Evolutionary conservation across 1,284 basidiomycete species (phyloP).

Genomic region (Puccinia novopanici): DNA sequence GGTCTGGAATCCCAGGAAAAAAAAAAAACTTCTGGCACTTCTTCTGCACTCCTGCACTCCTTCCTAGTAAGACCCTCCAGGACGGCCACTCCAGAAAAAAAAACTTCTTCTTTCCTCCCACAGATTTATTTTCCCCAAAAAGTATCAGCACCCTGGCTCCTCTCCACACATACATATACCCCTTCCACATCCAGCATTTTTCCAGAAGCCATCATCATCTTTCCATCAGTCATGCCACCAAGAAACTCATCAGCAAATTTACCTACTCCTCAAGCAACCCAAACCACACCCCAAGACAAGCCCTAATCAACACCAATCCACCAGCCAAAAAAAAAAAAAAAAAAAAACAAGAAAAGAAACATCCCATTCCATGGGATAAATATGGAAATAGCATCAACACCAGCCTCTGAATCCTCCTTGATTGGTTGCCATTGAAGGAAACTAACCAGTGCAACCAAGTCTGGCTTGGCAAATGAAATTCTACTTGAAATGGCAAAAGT

Average conservation of each 20-base stretch:
- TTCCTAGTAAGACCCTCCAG: background rate
- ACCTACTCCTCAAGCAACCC: background rate
- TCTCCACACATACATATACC: too few species aligned
- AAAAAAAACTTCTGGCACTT: background rate
- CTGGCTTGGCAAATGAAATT: background rate
- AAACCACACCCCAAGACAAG: background rate
- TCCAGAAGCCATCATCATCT: background rate
- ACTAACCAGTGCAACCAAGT: background rate
- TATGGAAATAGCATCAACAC: background rate
- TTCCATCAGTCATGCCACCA: too few species aligned
- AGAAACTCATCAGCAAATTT: background rate
- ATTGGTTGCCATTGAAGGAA: background rate
- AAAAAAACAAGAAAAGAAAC: background rate
- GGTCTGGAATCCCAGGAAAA: slow-evolving; percentile 4
- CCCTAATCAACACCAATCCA: background rate
- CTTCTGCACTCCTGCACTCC: background rate
- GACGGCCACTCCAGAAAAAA: background rate
- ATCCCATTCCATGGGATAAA: background rate
- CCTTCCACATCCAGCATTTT: too few species aligned
- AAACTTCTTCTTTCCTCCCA: background rate
- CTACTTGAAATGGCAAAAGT: background rate
- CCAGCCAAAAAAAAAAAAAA: background rate
- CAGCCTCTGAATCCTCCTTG: background rate
- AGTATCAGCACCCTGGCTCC: too few species aligned
- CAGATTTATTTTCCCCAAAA: background rate